A percentile compares a stretch with the other conserved stretches of the same genome.
These are phyloP conservation scores for Sporisorium reilianum DNA, from an alignment of 1,284 basidiomycete species.

Conservation along the genomic window DNA sequence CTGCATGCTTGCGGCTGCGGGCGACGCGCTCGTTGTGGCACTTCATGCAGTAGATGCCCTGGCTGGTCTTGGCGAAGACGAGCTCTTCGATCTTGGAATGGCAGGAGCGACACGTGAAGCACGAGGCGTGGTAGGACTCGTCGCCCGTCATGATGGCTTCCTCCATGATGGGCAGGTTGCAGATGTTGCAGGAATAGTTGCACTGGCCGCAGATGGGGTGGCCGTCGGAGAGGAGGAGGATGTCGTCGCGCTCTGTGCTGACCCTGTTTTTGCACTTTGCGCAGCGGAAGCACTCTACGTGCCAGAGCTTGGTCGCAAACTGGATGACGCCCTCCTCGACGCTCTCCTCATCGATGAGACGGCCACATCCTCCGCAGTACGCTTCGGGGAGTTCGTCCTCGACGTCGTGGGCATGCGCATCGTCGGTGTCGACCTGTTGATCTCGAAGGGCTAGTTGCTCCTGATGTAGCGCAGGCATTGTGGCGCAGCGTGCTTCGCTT, in stretches of 20 bases:
- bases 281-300: slow-evolving; percentile 59
- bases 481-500: background rate
- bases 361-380: slow-evolving; percentile 60
- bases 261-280: slow-evolving; percentile 72
- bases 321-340: slow-evolving; percentile 62
- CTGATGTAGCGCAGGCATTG: slow-evolving; percentile 40
- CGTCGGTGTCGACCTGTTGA: slow-evolving; percentile 20
- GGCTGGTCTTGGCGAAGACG: slow-evolving; percentile 96
- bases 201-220: slow-evolving; percentile 96
- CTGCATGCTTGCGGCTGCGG: slow-evolving; percentile 86
- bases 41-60: slow-evolving; percentile 98
- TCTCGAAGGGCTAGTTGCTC: slow-evolving; percentile 13
- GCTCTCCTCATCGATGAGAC: slow-evolving; percentile 58
- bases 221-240: slow-evolving; percentile 93
- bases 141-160: slow-evolving; percentile 73
- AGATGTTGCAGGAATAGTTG: slow-evolving; percentile 78
- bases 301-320: slow-evolving; percentile 65
- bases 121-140: slow-evolving; percentile 97
- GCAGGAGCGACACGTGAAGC: slow-evolving; percentile 97
- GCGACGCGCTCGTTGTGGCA: slow-evolving; percentile 98
- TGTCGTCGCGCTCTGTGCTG: slow-evolving; percentile 85
- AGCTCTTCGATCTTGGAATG: slow-evolving; percentile 94
- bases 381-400: slow-evolving; percentile 57
- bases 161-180: slow-evolving; percentile 51
- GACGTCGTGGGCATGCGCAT: slow-evolving; percentile 14